These are phyloP conservation scores for Entrophospora sp. DNA, from an alignment of 192 early-diverging fungal genomes.

Conservation along the genomic window DNA sequence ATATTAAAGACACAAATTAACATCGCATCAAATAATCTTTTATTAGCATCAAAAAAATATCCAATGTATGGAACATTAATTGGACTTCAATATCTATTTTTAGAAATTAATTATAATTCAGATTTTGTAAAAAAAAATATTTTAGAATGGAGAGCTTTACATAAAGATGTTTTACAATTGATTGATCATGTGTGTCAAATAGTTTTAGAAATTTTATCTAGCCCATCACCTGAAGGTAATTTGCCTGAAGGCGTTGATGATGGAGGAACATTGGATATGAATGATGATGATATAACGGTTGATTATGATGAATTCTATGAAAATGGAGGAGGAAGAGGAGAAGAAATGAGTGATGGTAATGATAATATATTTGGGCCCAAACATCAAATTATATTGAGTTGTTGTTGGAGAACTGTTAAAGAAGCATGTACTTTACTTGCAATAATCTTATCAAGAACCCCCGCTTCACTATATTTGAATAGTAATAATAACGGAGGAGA, in stretches of 20 bases:
- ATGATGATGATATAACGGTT: too few relatives aligned
- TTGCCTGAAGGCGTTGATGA: too few relatives aligned
- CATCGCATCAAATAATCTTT: slow-evolving; percentile 35
- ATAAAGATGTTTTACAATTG: slow-evolving; percentile 35
- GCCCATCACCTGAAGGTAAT: slow-evolving; percentile 84
- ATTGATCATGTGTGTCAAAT: slow-evolving; percentile 48
- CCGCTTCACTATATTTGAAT: slow-evolving; percentile 23
- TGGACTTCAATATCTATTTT: slow-evolving; percentile 49
- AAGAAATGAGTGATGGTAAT: too few relatives aligned
- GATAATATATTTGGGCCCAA: too few relatives aligned
- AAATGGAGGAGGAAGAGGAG: too few relatives aligned
- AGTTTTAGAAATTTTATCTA: slow-evolving; percentile 63
- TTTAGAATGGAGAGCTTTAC: slow-evolving; percentile 41
- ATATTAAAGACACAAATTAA: slow-evolving; percentile 41
- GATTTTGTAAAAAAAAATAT: slow-evolving; percentile 33
- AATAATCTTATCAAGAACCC: slow-evolving; percentile 37
- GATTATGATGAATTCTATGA: too few relatives aligned
- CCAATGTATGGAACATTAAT: slow-evolving; percentile 50
- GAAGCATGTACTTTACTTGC: slow-evolving; percentile 57
- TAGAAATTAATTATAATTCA: slow-evolving; percentile 48
- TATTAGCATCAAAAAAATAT: slow-evolving; percentile 43
- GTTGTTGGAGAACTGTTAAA: slow-evolving; percentile 90
- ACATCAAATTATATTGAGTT: slow-evolving; percentile 80
- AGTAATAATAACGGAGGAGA: too few relatives aligned
- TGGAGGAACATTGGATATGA: too few relatives aligned